Evolutionary conservation across 1,284 basidiomycete genomes (phyloP).

Genomic region (Amylostereum chailletii): DNA sequence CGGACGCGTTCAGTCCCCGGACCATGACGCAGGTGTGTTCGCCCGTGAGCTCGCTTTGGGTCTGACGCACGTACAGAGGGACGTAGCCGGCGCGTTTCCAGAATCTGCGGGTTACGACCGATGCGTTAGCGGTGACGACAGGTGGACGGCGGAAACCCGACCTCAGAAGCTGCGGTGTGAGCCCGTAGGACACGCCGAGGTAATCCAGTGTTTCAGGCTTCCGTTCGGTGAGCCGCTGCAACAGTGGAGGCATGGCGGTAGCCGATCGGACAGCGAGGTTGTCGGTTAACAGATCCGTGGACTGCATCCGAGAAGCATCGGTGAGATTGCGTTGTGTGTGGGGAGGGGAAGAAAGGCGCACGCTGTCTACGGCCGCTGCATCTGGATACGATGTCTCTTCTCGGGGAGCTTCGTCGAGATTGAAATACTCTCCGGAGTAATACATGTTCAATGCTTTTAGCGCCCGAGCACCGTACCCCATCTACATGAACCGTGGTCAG

Average conservation of each 20-base stretch:
- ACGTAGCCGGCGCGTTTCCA: slow-evolving; percentile 94
- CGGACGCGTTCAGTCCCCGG: slow-evolving; percentile 67
- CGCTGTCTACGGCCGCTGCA: slow-evolving; percentile 50
- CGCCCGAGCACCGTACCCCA: slow-evolving; percentile 96
- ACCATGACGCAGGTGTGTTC: slow-evolving; percentile 96
- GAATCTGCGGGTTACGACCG: slow-evolving; percentile 63
- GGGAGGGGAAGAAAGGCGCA: slow-evolving; percentile 22
- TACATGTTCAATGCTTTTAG: slow-evolving; percentile 83
- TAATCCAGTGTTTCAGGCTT: slow-evolving; percentile 92
- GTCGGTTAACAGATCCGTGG: slow-evolving; percentile 62
- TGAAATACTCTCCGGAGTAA: slow-evolving; percentile 90
- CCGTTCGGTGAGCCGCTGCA: slow-evolving; percentile 86
- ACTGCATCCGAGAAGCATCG: slow-evolving; percentile 16
- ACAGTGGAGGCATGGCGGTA: slow-evolving; percentile 83
- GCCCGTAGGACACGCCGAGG: slow-evolving; percentile 92
- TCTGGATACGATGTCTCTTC: slow-evolving; percentile 57
- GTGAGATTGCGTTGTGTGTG: background rate
- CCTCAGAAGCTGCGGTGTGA: slow-evolving; percentile 83
- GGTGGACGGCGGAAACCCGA: slow-evolving; percentile 17
- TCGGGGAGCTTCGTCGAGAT: slow-evolving; percentile 66
- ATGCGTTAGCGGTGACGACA: no score
- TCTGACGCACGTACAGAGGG: slow-evolving; percentile 91
- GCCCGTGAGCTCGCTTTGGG: slow-evolving; percentile 90
- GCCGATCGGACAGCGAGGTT: slow-evolving; percentile 69
- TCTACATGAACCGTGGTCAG: slow-evolving; percentile 35